These are phyloP conservation scores for Acrocalymma vagum DNA, from an alignment of 2,329 filamentous ascomycete genomes.

Conservation along the genomic window DNA sequence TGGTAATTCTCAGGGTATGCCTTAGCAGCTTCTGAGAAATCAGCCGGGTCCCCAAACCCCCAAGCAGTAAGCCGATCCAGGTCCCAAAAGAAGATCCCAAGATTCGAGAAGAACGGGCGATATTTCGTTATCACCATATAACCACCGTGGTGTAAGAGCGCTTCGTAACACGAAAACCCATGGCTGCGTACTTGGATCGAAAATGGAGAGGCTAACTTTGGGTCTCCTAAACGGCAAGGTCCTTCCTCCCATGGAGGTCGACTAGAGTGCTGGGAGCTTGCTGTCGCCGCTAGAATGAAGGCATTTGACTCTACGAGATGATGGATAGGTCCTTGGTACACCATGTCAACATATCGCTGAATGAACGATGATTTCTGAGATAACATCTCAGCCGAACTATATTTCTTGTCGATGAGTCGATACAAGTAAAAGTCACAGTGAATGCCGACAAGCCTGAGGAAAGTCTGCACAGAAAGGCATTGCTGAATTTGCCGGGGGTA, in stretches of 20 bases:
- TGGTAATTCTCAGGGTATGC: no score
- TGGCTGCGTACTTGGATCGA: background rate
- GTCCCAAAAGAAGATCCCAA: conserved; percentile 22
- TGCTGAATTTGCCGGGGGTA: conserved; percentile 17
- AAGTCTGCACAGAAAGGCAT: conserved; percentile 9
- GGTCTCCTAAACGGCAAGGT: background rate
- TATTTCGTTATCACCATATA: background rate
- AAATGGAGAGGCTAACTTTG: background rate
- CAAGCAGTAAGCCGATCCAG: conserved; percentile 5
- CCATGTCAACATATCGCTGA: background rate
- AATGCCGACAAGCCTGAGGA: background rate
- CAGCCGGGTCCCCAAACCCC: conserved; percentile 3
- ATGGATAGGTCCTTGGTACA: background rate
- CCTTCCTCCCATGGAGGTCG: no score
- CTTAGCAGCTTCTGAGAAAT: conserved; percentile 1
- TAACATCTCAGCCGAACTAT: background rate
- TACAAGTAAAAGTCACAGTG: background rate
- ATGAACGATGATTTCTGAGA: conserved; percentile 3
- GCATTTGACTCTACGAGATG: no score
- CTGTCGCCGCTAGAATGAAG: no score
- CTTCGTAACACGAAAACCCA: background rate
- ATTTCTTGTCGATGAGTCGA: conserved; percentile 3
- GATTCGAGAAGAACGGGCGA: conserved; percentile 2
- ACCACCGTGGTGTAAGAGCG: background rate
- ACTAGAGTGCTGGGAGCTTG: no score